These are phyloP conservation scores for Naganishia cerealis DNA, from an alignment of 1,284 basidiomycete genomes.

Conservation along the genomic window DNA sequence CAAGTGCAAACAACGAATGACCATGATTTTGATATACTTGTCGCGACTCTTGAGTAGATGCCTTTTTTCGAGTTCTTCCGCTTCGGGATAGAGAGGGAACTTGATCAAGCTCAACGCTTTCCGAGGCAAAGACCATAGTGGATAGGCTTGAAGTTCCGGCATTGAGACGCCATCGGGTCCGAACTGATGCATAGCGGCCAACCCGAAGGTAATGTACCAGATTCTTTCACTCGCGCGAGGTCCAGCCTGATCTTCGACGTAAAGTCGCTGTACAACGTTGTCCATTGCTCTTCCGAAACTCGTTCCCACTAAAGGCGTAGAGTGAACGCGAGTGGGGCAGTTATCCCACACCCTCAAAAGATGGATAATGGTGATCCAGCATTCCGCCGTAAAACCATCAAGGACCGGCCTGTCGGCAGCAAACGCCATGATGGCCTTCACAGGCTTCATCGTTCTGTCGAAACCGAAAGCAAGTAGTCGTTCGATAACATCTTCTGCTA, in stretches of 20 bases:
- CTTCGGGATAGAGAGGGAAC: constrained; percentile 60
- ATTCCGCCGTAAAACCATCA: constrained; percentile 60
- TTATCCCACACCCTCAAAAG: constrained; percentile 45
- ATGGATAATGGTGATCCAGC: constrained; percentile 77
- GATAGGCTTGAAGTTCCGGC: constrained; percentile 55
- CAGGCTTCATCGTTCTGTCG: constrained; percentile 56
- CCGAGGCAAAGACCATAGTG: constrained; percentile 69
- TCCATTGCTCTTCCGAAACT: constrained; percentile 16
- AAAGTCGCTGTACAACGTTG: constrained; percentile 27
- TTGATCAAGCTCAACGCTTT: constrained; percentile 64
- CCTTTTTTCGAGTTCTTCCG: constrained; percentile 57
- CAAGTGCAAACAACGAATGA: constrained; percentile 72
- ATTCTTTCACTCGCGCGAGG: constrained; percentile 66
- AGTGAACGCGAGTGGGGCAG: constrained; percentile 25
- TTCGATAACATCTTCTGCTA: constrained; percentile 13
- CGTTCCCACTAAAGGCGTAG: constrained; percentile 33
- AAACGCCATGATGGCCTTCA: constrained; percentile 49
- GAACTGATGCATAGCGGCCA: constrained; percentile 78
- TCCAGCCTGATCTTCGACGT: constrained; percentile 51
- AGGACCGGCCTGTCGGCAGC: constrained; percentile 52
- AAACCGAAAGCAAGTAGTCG: constrained; percentile 62
- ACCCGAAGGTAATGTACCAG: constrained; percentile 70
- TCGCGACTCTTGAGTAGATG: constrained; percentile 66
- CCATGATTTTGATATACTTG: constrained; percentile 70
- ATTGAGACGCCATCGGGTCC: constrained; percentile 61